A percentile compares a stretch with the other conserved stretches of the same genome.
These are phyloP conservation scores for Neonectria punicea DNA, from an alignment of 2,329 filamentous ascomycete genomes.

Conservation along the genomic window DNA sequence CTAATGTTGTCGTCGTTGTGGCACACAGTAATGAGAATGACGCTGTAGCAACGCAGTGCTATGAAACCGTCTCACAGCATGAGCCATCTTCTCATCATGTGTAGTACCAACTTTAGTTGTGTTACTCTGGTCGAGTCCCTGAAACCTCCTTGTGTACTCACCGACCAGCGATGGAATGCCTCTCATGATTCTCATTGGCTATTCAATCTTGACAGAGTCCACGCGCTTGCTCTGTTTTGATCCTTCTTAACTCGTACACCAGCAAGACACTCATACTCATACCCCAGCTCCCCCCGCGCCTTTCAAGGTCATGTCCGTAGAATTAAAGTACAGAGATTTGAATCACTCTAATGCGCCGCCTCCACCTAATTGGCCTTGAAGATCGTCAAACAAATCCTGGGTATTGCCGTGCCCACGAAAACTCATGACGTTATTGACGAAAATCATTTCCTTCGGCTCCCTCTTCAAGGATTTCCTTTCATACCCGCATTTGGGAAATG, in stretches of 20 bases:
- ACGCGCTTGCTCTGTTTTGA: neutral
- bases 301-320: neutral
- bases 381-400: neutral
- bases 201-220: neutral
- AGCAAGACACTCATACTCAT: neutral
- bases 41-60: neutral
- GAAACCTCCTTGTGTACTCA: neutral
- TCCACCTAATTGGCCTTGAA: neutral
- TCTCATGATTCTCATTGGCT: slow-evolving; percentile 1
- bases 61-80: slow-evolving; percentile 2
- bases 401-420: neutral
- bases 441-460: neutral
- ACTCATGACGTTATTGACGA: neutral
- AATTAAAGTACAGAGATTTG: neutral
- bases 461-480: slow-evolving; percentile 14
- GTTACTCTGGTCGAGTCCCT: neutral
- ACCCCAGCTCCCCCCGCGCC: no score
- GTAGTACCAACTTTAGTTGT: neutral
- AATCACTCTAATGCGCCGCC: neutral
- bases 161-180: neutral
- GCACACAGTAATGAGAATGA: neutral
- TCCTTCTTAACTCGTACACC: neutral
- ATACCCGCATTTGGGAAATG: slow-evolving; percentile 4
- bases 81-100: neutral
- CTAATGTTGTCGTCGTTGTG: slow-evolving; percentile 1